Evolutionary conservation across 805 yeast genomes (phyloP), one percentile per base, ranked within the genome.

Genomic region (Myxozyma lipomycoides): DNA sequence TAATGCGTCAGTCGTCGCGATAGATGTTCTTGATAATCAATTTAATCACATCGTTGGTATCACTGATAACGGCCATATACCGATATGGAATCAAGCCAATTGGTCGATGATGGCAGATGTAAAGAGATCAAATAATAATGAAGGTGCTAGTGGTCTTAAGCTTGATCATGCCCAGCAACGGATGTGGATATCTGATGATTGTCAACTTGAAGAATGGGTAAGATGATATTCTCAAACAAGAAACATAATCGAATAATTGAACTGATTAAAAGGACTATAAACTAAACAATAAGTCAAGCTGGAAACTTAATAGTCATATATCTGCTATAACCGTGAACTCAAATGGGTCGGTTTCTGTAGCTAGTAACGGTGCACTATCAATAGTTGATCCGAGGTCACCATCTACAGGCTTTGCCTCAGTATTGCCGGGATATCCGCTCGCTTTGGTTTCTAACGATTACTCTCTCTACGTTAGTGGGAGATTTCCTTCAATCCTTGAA

Each of bases 191-290:
- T 22, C 58, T 5, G 54, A 51, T 5, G 48, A 40, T 30, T 42
- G 48, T 22, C 36, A 48, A 17, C 43, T 55, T 32, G 56, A 55
- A 26, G 54, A 48, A 46, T 55, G 58, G 55, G 56, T 45, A 37
- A 18, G 42, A n/a, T 3, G 6, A 2, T 23, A 12, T 5, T 34
- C n/a, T 23, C 7, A 25, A 5, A 23, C 6, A n/a, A 15, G 24
- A 1, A 43, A 15, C n/a, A 5, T 22, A 2, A 34, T 2, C 17
- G 9, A 1, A 19, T 4, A 17, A 4, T 19, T 21, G 24, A 17
- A 32, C 35, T 5, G 2, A 10, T 5, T 21, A 21, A 1, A 35
- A 50, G 55, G 56, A 52, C 41, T n/a, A 19, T 10, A 48, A 52
- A 1, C 10, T 52, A 37, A 52, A 48, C 19, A 34, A 26, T 28